Base-by-base conservation (phyloP, 73 alveolate genomes). In the Uronychia setigera region DNA sequence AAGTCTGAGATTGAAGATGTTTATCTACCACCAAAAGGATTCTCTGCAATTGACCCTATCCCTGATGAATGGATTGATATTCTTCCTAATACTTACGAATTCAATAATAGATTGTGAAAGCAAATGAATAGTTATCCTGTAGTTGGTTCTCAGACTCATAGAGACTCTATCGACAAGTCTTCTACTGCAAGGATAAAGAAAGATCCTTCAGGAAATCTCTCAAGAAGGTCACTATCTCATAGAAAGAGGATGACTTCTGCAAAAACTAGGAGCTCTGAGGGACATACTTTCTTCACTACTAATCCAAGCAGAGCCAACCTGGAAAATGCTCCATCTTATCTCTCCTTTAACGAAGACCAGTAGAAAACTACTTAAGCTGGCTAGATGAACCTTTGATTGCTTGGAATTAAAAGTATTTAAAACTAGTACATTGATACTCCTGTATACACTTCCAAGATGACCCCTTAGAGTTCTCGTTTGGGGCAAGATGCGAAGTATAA, bases 41-140 rank as follows among this genome's bases (percentile, higher is more conserved):
- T 35, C 79, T 80, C 77, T 34, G 29, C 86, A 25, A 27, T 33
- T 5, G 86, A 80, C 1, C 86, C 86, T 26, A 13, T 80, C n/a
- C 79, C 86, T 1, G 79, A 80, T 26, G 86, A 80, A 80, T 80
- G 86, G 86, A 34, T 80, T 57, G 86, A 80, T n/a, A 26, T 32
- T 35, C 31, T 80, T 33, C 86, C 86, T 29, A 80, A 46, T 27
- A 11, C n/a, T 19, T 46, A 46, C 67, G 67, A 46, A 46, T 46
- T 46, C 67, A 46, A 5, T 46, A 19, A 46, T 5, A 46, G 67
- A 46, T 46, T 5, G 19, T 19, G 19, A 46, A 46, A 46, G 5
- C 19, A 19, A 19, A 5, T 46, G 67, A 46, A 46, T 5, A 46
- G 67, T 46, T 19, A 46, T 46, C n/a, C n/a, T 46, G n/a, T 11